phyloP scores from a whole-genome alignment of 2,329 filamentous ascomycete species.

The Zasmidium angulare region DNA sequence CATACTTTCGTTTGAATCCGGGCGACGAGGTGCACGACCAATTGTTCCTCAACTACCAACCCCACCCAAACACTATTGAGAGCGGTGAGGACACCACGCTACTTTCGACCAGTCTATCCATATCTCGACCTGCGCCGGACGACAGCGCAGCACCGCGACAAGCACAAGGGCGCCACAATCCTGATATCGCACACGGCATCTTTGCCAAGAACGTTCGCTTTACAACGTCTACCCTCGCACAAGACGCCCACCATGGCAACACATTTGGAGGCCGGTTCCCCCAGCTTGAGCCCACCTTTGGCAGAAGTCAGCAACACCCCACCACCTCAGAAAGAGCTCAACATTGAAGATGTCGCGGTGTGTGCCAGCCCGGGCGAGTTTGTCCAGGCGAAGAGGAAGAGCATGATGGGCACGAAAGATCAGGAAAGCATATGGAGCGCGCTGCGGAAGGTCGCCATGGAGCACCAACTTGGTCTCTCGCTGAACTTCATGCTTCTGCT shows the following conservation, averaged over 20 bases:
- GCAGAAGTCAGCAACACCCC: conserved; percentile 18
- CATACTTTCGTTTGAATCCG: neutral
- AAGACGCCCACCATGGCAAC: conserved; percentile 12
- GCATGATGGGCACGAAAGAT: conserved; percentile 16
- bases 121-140: neutral
- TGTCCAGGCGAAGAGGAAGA: conserved; percentile 13
- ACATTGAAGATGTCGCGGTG: conserved; percentile 25
- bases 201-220: conserved; percentile 3
- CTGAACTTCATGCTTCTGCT: conserved; percentile 83
- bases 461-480: conserved; percentile 62
- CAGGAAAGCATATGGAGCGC: conserved; percentile 35
- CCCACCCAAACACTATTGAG: neutral
- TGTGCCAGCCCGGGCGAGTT: conserved; percentile 27
- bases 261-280: conserved; percentile 12
- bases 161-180: neutral
- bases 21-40: neutral
- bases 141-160: neutral
- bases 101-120: neutral
- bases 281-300: conserved; percentile 12
- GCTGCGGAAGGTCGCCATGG: conserved; percentile 38
- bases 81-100: neutral
- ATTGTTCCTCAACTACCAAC: neutral
- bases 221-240: neutral
- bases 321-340: conserved; percentile 18
- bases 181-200: neutral